phyloP scores from a whole-genome alignment of 2,329 filamentous ascomycete genomes.

The Xylaria hypoxylon region DNA sequence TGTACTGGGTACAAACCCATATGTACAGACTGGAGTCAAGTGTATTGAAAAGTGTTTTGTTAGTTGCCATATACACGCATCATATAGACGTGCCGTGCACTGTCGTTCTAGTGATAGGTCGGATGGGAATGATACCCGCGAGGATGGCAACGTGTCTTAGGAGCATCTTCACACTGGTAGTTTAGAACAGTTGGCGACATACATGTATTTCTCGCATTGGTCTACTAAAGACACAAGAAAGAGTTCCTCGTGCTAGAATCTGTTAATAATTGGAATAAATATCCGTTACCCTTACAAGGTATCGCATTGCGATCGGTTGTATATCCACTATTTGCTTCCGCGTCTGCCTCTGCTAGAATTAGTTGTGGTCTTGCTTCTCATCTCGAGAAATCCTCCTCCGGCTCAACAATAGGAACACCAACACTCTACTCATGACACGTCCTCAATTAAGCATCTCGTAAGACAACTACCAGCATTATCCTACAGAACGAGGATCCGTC shows the following conservation, averaged over 20 bases:
- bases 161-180: no score
- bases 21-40: constrained; percentile 32
- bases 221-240: neutral
- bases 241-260: no score
- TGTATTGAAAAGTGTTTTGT: constrained; percentile 36
- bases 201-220: neutral
- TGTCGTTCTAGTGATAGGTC: constrained; percentile 4
- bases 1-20: constrained; percentile 27
- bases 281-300: neutral
- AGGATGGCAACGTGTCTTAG: neutral
- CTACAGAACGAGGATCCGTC: no score
- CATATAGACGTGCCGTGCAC: neutral
- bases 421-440: no score
- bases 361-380: neutral
- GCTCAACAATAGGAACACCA: no score
- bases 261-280: neutral
- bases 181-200: neutral
- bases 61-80: constrained; percentile 2
- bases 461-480: no score
- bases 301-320: no score
- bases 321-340: neutral
- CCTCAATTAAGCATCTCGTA: no score
- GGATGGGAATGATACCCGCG: neutral
- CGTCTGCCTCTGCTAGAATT: neutral
- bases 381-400: no score